Base-by-base conservation (phyloP, 2,329 filamentous ascomycete genomes). In the Trichoderma guizhouense region DNA sequence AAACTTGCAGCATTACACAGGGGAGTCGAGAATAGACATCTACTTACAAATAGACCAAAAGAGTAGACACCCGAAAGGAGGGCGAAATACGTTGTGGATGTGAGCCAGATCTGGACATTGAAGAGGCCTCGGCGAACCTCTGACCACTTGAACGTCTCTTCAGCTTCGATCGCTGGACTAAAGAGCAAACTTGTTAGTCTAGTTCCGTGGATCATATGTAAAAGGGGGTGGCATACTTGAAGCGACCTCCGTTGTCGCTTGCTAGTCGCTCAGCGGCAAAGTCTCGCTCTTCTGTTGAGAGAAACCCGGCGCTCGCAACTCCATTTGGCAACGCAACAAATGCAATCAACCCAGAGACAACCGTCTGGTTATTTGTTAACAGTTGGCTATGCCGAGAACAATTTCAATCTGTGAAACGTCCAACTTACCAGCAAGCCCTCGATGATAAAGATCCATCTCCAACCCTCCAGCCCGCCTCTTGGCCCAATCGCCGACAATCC, bases 401-500 rank as follows among this genome's bases (percentile, higher is more conserved):
- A n/a, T 47, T 47, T 47, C 4, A n/a, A 9, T n/a, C 18, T 7
- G 15, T 1, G 18, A 24, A 51, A 51, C 11, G 21, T 14, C 55
- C 47, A 39, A 26, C 65, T 68, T 26, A 68, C 65, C 55, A 87
- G 76, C 24, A 89, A 76, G 0, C 89, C 88, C 75, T 90, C 89
- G 8, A 90, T 84, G 61, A 90, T 86, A 71, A 91, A 87, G 18
- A 91, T 90, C 87, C 87, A 91, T 34, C 88, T 82, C 89, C 88
- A 91, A 4, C 84, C 85, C 72, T 84, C 85, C 5, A 89, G 80
- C 0, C 86, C 86, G 1, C 86, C 87, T 5, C 82, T 79, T 0
- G 84, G 83, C 0, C 85, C 88, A 71, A 92, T 90, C n/a, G 86
- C 84, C 0, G 87, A 86, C 7, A 92, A 81, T 0, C 89, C 90